Evolutionary conservation across 306 rosid species (phyloP).

Genomic region (Trifolium repens): DNA sequence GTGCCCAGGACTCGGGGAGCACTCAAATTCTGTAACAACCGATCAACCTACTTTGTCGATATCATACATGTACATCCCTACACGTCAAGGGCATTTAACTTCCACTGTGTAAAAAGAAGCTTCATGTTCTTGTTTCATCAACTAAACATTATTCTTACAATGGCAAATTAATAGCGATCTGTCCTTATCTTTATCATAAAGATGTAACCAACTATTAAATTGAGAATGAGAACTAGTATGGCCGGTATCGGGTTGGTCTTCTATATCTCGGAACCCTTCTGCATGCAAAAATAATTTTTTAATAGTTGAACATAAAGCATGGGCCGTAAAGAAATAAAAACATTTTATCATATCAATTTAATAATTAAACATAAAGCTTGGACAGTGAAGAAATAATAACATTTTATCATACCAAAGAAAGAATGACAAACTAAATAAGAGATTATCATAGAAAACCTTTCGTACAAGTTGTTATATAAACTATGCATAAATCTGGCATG

Average conservation of each 20-base stretch:
- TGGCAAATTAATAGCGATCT: slow-evolving; percentile 41
- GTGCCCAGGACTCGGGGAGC: slow-evolving; percentile 30
- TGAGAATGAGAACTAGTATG: slow-evolving; percentile 61
- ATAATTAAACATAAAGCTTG: neutral
- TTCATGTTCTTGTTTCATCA: slow-evolving; percentile 41
- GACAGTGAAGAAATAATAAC: slow-evolving; percentile 9
- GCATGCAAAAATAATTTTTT: slow-evolving; percentile 46
- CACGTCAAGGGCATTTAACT: slow-evolving; percentile 37
- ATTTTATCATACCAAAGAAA: slow-evolving; percentile 6
- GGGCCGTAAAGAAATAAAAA: neutral
- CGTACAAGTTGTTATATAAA: neutral
- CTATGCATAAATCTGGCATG: neutral
- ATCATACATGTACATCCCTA: slow-evolving; percentile 38
- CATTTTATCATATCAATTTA: slow-evolving; percentile 5
- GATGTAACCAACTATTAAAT: slow-evolving; percentile 45
- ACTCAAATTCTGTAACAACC: slow-evolving; percentile 14
- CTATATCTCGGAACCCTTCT: slow-evolving; percentile 96
- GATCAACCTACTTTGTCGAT: slow-evolving; percentile 40
- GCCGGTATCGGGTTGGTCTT: slow-evolving; percentile 89
- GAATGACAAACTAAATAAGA: slow-evolving; percentile 7
- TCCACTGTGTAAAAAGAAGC: slow-evolving; percentile 30
- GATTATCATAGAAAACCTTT: neutral
- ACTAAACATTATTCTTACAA: slow-evolving; percentile 46
- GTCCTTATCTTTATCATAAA: slow-evolving; percentile 36
- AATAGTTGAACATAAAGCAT: neutral